Conservation (phyloP, 192 early-diverging fungal species). For the Glomus cerebriforme region DNA sequence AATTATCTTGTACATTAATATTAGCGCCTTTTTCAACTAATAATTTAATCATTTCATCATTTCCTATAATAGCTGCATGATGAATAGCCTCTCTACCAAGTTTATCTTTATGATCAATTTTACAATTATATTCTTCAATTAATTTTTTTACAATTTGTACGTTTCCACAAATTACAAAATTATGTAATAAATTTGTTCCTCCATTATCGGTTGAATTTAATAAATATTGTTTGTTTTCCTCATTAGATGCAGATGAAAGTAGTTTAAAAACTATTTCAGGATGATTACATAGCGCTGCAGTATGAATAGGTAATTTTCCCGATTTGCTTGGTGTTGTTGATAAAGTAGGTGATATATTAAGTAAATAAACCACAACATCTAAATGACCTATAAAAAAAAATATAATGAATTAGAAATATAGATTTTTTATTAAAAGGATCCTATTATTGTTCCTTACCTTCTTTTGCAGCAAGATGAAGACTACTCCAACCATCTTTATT, state of each 20-base stretch:
- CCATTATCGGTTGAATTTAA: slow-evolving; percentile 40
- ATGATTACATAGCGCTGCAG: slow-evolving; percentile 35
- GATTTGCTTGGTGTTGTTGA: slow-evolving; percentile 37
- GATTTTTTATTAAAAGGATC: neutral
- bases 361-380: slow-evolving; percentile 34
- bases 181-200: slow-evolving; percentile 39
- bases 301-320: slow-evolving; percentile 43
- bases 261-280: slow-evolving; percentile 28
- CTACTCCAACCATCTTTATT: slow-evolving; percentile 47
- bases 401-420: neutral
- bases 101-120: slow-evolving; percentile 36
- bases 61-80: slow-evolving; percentile 45
- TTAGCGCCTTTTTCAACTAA: slow-evolving; percentile 19
- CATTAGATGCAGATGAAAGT: slow-evolving; percentile 3
- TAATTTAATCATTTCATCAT: slow-evolving; percentile 28
- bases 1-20: slow-evolving; percentile 38
- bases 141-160: slow-evolving; percentile 30
- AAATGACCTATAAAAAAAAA: slow-evolving; percentile 32
- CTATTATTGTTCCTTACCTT: slow-evolving; percentile 36
- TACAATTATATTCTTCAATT: slow-evolving; percentile 23
- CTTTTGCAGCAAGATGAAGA: slow-evolving; percentile 48
- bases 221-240: neutral
- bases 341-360: slow-evolving; percentile 31
- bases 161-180: slow-evolving; percentile 39
- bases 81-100: slow-evolving; percentile 42